Conservation (phyloP, 805 yeast species). For the Isabelozyma pseudorhagii region DNA sequence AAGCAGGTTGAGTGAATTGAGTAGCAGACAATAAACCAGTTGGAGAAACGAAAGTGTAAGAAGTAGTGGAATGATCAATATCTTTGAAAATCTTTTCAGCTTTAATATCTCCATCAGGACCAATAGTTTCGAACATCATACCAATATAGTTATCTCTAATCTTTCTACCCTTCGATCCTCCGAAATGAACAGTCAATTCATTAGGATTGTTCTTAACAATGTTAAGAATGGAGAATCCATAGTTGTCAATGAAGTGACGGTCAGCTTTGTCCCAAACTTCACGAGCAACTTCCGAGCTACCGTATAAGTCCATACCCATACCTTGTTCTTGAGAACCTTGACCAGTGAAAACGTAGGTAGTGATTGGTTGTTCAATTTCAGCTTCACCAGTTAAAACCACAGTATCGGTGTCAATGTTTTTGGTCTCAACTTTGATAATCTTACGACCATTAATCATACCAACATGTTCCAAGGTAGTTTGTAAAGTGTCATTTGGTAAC, state of each 20-base stretch:
- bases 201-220: constrained; percentile 95
- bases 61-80: constrained; percentile 75
- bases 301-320: constrained; percentile 99
- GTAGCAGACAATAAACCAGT: constrained; percentile 96
- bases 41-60: constrained; percentile 86
- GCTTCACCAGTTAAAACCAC: constrained; percentile 91
- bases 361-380: constrained; percentile 96
- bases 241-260: constrained; percentile 82
- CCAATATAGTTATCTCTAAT: constrained; percentile 92
- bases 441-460: constrained; percentile 99
- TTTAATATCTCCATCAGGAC: constrained; percentile 74
- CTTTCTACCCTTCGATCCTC: constrained; percentile 95
- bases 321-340: constrained; percentile 99
- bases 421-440: constrained; percentile 87
- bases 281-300: constrained; percentile 85
- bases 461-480: constrained; percentile 86
- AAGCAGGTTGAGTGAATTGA: constrained; percentile 98
- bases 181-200: constrained; percentile 92
- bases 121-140: constrained; percentile 97
- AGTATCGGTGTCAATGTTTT: constrained; percentile 74
- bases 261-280: constrained; percentile 99
- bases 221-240: constrained; percentile 95
- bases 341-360: constrained; percentile 97
- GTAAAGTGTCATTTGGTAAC: constrained; percentile 86
- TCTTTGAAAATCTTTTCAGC: constrained; percentile 95